Evolutionary conservation across 768 basidiomycete species (phyloP).

Genomic region (Rhizopogon rudus): DNA sequence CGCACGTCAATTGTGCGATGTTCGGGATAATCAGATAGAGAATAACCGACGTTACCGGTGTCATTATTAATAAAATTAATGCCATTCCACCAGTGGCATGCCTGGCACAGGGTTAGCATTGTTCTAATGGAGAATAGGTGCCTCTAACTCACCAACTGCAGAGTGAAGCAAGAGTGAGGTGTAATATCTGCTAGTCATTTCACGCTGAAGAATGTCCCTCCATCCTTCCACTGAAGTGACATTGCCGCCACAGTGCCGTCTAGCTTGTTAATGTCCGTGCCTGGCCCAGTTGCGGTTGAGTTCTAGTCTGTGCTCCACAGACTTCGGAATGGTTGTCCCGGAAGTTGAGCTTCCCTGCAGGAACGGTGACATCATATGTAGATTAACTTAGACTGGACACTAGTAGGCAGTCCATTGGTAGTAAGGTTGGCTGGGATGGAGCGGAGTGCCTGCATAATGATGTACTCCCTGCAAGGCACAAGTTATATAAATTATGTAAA

Average conservation of each 20-base stretch:
- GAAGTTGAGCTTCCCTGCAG: slow-evolving; percentile 68
- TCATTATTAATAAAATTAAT: slow-evolving; percentile 34
- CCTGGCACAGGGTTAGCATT: slow-evolving; percentile 35
- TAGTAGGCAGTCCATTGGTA: slow-evolving; percentile 39
- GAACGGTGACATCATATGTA: slow-evolving; percentile 59
- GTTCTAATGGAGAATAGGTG: background rate
- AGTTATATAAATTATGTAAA: background rate
- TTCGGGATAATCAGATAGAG: background rate
- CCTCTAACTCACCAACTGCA: slow-evolving; percentile 73
- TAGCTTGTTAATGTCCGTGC: slow-evolving; percentile 55
- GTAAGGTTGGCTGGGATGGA: slow-evolving; percentile 72
- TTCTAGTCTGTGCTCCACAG: slow-evolving; percentile 32
- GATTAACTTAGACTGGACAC: slow-evolving; percentile 45
- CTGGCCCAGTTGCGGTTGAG: slow-evolving; percentile 45
- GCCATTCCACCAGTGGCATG: slow-evolving; percentile 82
- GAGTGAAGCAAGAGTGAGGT: slow-evolving; percentile 50
- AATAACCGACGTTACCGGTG: slow-evolving; percentile 64
- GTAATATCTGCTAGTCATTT: slow-evolving; percentile 83
- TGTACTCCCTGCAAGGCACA: slow-evolving; percentile 60
- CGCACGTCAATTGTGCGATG: background rate
- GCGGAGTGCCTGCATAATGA: slow-evolving; percentile 70
- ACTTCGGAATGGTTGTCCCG: slow-evolving; percentile 49
- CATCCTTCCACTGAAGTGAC: slow-evolving; percentile 58
- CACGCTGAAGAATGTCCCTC: slow-evolving; percentile 56
- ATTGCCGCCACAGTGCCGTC: slow-evolving; percentile 61